These are phyloP conservation scores for Talaromyces verruculosus DNA, from an alignment of 2,329 filamentous ascomycete species.

Conservation along the genomic window DNA sequence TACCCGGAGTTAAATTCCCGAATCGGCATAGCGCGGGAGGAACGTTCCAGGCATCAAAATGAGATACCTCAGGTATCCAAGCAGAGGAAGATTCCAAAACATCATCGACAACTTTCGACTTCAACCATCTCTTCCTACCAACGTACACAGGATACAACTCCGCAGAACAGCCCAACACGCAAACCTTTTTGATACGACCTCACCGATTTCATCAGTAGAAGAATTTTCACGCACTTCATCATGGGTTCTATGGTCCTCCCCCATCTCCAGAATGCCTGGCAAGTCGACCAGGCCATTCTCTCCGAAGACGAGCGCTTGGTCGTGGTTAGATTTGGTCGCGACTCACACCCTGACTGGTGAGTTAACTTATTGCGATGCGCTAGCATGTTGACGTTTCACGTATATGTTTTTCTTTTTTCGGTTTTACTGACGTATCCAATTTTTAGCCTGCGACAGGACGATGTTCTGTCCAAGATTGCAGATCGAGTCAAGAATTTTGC, in stretches of 20 bases:
- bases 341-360: constrained; percentile 72
- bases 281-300: constrained; percentile 95
- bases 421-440: constrained; percentile 23
- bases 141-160: background rate
- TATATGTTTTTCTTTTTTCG: background rate
- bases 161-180: background rate
- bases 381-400: background rate
- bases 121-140: background rate
- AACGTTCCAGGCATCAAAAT: background rate
- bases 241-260: constrained; percentile 90
- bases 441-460: constrained; percentile 70
- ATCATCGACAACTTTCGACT: constrained; percentile 2
- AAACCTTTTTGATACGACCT: too few relatives aligned
- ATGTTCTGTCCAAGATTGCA: constrained; percentile 91
- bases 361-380: background rate
- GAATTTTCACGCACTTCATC: constrained; percentile 22
- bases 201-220: too few relatives aligned
- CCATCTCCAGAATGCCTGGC: constrained; percentile 89
- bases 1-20: background rate
- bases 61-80: constrained; percentile 14
- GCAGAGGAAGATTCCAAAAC: background rate
- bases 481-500: constrained; percentile 76
- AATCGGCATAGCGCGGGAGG: constrained; percentile 14
- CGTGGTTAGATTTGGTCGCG: constrained; percentile 88
- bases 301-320: constrained; percentile 78